These are phyloP conservation scores for Glycyrrhiza uralensis DNA, from an alignment of 306 rosid species.

Conservation along the genomic window DNA sequence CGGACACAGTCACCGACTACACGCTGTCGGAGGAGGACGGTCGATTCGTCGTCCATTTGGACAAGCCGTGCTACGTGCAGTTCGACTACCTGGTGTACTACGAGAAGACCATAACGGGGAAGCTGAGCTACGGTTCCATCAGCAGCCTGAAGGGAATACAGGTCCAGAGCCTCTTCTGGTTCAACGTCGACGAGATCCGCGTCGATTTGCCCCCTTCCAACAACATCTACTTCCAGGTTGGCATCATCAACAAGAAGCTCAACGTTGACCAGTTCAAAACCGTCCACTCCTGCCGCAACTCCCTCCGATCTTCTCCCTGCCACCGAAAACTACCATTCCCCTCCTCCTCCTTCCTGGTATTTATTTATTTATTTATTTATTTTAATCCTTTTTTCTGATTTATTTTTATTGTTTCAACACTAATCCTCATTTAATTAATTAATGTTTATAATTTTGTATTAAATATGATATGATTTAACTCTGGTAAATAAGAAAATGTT, in stretches of 20 bases:
- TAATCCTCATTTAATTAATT: neutral
- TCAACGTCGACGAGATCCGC: constrained; percentile 78
- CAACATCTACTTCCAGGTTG: constrained; percentile 78
- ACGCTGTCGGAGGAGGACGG: constrained; percentile 58
- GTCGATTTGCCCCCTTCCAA: constrained; percentile 91
- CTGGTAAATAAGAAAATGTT: too few relatives aligned
- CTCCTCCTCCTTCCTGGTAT: neutral
- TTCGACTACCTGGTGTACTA: constrained; percentile 78
- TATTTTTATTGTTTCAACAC: neutral
- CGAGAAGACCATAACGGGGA: constrained; percentile 63
- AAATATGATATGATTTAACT: too few relatives aligned
- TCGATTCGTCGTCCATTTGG: constrained; percentile 54
- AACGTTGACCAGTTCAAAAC: constrained; percentile 65
- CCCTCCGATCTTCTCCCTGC: constrained; percentile 32
- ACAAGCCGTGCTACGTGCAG: constrained; percentile 59
- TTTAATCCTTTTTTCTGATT: neutral
- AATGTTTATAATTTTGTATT: too few relatives aligned
- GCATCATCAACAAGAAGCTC: constrained; percentile 80
- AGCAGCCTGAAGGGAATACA: constrained; percentile 65
- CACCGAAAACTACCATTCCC: neutral
- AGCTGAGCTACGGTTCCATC: constrained; percentile 73
- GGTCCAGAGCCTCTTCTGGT: constrained; percentile 76
- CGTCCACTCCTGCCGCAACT: constrained; percentile 60
- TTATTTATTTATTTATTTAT: too few relatives aligned
- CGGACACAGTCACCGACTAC: constrained; percentile 58